phyloP scores from a whole-genome alignment of 1,284 basidiomycete genomes.

The Caloboletus inedulis region DNA sequence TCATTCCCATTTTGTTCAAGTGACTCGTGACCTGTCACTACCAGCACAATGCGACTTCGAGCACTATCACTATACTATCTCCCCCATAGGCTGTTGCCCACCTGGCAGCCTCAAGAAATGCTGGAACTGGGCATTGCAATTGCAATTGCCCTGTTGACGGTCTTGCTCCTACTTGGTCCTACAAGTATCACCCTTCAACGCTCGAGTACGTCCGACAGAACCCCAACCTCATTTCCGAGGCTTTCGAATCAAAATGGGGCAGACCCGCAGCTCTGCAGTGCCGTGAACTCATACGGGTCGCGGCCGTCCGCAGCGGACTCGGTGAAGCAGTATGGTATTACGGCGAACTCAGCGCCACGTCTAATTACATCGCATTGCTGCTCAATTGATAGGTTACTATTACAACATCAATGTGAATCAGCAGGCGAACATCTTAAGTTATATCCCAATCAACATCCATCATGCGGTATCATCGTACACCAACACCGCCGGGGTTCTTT shows the following conservation, averaged over 20 bases:
- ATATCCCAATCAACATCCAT: neutral
- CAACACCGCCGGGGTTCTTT: slow-evolving; percentile 38
- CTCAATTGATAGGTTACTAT: neutral
- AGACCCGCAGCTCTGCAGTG: neutral
- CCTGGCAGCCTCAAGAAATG: neutral
- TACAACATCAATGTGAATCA: slow-evolving; percentile 4
- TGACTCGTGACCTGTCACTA: too few species aligned
- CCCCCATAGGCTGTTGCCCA: neutral
- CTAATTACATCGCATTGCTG: neutral
- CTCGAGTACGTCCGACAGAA: neutral
- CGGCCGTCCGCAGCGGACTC: neutral
- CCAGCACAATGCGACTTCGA: too few species aligned
- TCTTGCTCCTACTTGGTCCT: neutral
- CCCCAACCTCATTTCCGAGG: neutral
- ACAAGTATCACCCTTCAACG: neutral
- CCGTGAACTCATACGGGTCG: neutral
- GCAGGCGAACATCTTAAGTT: neutral
- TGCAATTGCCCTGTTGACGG: neutral
- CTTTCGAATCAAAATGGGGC: too few species aligned
- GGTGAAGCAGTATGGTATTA: neutral
- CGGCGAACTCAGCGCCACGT: neutral
- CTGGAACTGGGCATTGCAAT: neutral
- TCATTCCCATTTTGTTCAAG: neutral
- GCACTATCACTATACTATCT: neutral
- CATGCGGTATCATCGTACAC: slow-evolving; percentile 36